A percentile compares a stretch with the other conserved stretches of the same genome.
Evolutionary conservation across 352 stramenopile species (phyloP).

Genomic region (Peronospora farinosa): DNA sequence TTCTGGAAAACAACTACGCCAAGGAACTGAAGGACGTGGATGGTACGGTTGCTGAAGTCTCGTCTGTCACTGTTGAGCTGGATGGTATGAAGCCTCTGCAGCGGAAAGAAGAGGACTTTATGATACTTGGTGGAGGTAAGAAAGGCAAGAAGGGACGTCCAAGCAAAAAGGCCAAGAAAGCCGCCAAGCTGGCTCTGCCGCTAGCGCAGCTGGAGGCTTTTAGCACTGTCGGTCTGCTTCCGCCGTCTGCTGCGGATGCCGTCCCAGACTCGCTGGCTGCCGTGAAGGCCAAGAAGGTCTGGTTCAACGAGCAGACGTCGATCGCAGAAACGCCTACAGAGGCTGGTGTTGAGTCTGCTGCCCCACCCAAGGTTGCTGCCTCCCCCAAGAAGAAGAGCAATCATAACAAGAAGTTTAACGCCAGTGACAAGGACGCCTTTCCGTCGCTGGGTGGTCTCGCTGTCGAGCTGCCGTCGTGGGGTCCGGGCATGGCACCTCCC

Average conservation of each 20-base stretch:
- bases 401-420: constrained; percentile 86
- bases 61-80: constrained; percentile 62
- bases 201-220: constrained; percentile 87
- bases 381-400: constrained; percentile 59
- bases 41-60: constrained; percentile 33
- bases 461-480: constrained; percentile 44
- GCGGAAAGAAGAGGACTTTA: constrained; percentile 83
- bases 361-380: constrained; percentile 25
- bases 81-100: constrained; percentile 90
- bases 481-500: constrained; percentile 47
- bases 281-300: constrained; percentile 94
- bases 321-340: constrained; percentile 35
- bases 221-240: constrained; percentile 86
- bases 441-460: constrained; percentile 60
- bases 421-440: constrained; percentile 69
- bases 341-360: constrained; percentile 13
- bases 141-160: constrained; percentile 60
- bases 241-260: constrained; percentile 77
- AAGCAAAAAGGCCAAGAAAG: constrained; percentile 75
- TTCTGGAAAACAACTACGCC: constrained; percentile 89
- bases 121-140: constrained; percentile 59
- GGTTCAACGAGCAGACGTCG: constrained; percentile 67
- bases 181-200: constrained; percentile 68
- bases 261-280: constrained; percentile 86
- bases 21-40: constrained; percentile 71